Evolutionary conservation across 106 monocot species (phyloP), one percentile per base, ranked within the genome.

Genomic region (Acorus gramineus): DNA sequence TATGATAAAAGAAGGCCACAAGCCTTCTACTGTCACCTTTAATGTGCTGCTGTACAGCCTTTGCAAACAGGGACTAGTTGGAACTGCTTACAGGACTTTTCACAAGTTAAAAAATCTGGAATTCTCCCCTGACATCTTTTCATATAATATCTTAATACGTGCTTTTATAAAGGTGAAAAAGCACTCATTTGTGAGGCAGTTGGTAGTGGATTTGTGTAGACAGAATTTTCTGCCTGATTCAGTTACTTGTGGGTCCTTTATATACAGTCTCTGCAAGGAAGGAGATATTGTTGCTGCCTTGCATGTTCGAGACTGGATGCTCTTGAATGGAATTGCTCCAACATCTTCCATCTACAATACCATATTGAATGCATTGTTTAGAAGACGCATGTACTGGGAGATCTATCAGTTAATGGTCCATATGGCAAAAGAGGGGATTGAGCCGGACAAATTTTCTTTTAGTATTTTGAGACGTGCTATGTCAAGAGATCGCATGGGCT

Each of bases 71-170:
- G 61, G 69, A 28, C 55, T 68, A 46, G 53, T 69, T 14, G 44
- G 4, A 55, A 11, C 8, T 72, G 73, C 79, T 47, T 69, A 58
- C 8, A 69, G 11, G 60, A 50, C 72, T 14, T 79, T 84, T 8
- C 6, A 64, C 3, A 42, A 76, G 58, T 79, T 84, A 49, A 73
- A 69, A 59, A 62, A 56, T 4, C 50, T 47, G 3, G 52, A 61
- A 13, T 51, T 59, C 48, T 71, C 61, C 53, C 83, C 83, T 14
- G 79, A 84, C 63, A 79, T 58, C 9, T 69, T 61, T 50, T 84
- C 83, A 53, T 79, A 84, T 64, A 84, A 84, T 79, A 79, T 84
- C 53, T 73, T 84, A 42, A 84, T 84, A 57, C 46, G 66, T 68
- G 75, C 75, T 63, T 76, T 55, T 14, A 28, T 76, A 50, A 69